Percentiles rank a stretch among this genome's conserved stretches.
phyloP scores from a whole-genome alignment of 1,284 basidiomycete species.

The Ganoderma meredithae region DNA sequence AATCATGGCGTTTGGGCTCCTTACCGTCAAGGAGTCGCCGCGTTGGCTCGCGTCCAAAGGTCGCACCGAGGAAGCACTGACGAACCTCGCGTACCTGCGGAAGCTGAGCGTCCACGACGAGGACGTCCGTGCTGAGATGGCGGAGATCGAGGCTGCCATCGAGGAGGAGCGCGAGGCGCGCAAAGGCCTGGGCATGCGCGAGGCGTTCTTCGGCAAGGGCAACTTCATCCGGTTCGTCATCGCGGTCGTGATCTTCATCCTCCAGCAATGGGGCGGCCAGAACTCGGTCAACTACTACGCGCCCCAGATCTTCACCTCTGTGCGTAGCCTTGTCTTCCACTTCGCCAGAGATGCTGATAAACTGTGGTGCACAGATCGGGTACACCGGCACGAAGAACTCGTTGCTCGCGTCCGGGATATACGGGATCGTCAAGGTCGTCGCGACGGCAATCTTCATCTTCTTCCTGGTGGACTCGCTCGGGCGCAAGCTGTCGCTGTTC shows the following conservation, averaged over 20 bases:
- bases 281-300: slow-evolving; percentile 80
- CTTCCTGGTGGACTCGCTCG: slow-evolving; percentile 62
- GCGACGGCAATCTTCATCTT: slow-evolving; percentile 73
- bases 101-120: slow-evolving; percentile 55
- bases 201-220: slow-evolving; percentile 79
- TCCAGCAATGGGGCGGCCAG: slow-evolving; percentile 74
- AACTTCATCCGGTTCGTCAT: slow-evolving; percentile 77
- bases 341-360: no score
- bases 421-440: slow-evolving; percentile 80
- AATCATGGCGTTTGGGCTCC: slow-evolving; percentile 75
- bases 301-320: slow-evolving; percentile 75
- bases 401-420: slow-evolving; percentile 83
- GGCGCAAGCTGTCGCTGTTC: slow-evolving; percentile 64
- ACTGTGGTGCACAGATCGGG: slow-evolving; percentile 56
- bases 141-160: slow-evolving; percentile 72
- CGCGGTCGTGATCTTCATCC: slow-evolving; percentile 63
- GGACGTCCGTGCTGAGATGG: slow-evolving; percentile 60
- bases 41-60: slow-evolving; percentile 46
- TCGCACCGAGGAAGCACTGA: slow-evolving; percentile 42
- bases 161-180: slow-evolving; percentile 67
- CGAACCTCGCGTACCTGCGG: slow-evolving; percentile 63
- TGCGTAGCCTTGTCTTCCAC: slow-evolving; percentile 55
- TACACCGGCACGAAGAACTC: slow-evolving; percentile 65
- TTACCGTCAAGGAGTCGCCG: slow-evolving; percentile 67
- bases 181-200: slow-evolving; percentile 58